phyloP scores from a whole-genome alignment of 345 rosid genomes.

The Brassica cretica region DNA sequence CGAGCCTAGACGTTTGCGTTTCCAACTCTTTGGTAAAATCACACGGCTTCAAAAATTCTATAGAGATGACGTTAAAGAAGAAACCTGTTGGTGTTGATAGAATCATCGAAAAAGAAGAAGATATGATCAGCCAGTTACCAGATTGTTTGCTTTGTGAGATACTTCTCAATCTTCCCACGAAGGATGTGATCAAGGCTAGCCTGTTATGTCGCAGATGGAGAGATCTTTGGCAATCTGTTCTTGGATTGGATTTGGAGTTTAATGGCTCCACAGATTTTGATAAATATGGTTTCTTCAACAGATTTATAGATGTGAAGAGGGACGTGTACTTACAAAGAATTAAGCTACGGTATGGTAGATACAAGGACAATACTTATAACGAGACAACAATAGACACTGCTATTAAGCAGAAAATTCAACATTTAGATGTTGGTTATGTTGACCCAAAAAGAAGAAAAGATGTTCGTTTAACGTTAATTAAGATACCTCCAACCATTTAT shows the following conservation, averaged over 20 bases:
- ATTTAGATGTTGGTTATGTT: neutral
- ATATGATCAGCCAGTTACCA: neutral
- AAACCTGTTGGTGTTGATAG: neutral
- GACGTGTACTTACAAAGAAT: neutral
- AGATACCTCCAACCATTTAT: slow-evolving; percentile 26
- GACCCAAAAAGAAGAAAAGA: too few relatives aligned
- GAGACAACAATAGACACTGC: neutral
- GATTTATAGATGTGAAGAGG: neutral
- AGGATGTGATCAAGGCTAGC: neutral
- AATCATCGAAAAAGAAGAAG: neutral
- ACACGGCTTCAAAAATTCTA: neutral
- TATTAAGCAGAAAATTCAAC: neutral
- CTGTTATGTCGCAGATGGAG: neutral
- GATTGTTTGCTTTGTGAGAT: neutral
- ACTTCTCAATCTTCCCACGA: neutral
- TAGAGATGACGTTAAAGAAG: neutral
- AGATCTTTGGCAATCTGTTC: neutral
- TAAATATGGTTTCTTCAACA: neutral
- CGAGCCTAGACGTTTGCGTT: neutral
- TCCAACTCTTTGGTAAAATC: neutral
- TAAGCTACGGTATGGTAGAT: neutral
- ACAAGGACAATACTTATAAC: neutral
- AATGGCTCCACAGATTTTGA: neutral
- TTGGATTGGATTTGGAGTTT: neutral
- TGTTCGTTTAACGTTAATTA: neutral